A percentile compares a stretch with the other conserved stretches of the same genome.
phyloP scores from a whole-genome alignment of 169 alveolate genomes.

The Cytauxzoon felis region DNA sequence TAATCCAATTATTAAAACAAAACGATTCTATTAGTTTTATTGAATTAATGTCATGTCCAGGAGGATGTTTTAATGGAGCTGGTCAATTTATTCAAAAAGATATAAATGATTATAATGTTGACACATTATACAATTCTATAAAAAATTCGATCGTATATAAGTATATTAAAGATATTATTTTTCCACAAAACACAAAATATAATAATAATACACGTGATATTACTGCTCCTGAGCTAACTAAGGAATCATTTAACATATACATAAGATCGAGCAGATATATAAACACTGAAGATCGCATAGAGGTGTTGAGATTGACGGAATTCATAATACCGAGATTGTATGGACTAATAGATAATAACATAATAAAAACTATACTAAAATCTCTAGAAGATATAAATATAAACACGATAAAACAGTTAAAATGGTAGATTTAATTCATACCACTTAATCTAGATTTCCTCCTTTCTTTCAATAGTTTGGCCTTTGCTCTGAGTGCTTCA shows the following conservation, averaged over 20 bases:
- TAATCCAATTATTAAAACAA: conserved; percentile 21
- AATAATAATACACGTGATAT: not conserved
- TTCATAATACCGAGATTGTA: conserved; percentile 8
- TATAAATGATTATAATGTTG: too few species aligned
- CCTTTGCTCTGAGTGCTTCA: conserved; percentile 85
- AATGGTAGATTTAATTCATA: conserved; percentile 16
- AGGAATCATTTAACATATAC: conserved; percentile 3
- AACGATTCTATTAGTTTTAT: conserved; percentile 67
- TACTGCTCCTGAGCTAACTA: not conserved
- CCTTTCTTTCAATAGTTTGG: conserved; percentile 73
- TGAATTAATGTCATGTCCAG: conserved; percentile 93
- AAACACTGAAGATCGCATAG: not conserved
- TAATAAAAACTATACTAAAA: not conserved
- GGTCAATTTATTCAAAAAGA: conserved; percentile 72
- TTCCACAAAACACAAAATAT: too few species aligned
- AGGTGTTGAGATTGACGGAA: conserved; percentile 1
- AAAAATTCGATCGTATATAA: too few species aligned
- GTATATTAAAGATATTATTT: too few species aligned
- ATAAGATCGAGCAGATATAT: not conserved
- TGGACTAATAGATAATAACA: not conserved
- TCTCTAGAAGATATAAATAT: not conserved
- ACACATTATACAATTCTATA: too few species aligned
- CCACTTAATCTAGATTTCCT: conserved; percentile 65
- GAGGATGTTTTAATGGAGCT: conserved; percentile 92
- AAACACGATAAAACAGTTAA: conserved; percentile 7